Evolutionary conservation across 2,329 filamentous ascomycete species (phyloP), one percentile per base, ranked within the genome.

Genomic region (Fusarium sp.): DNA sequence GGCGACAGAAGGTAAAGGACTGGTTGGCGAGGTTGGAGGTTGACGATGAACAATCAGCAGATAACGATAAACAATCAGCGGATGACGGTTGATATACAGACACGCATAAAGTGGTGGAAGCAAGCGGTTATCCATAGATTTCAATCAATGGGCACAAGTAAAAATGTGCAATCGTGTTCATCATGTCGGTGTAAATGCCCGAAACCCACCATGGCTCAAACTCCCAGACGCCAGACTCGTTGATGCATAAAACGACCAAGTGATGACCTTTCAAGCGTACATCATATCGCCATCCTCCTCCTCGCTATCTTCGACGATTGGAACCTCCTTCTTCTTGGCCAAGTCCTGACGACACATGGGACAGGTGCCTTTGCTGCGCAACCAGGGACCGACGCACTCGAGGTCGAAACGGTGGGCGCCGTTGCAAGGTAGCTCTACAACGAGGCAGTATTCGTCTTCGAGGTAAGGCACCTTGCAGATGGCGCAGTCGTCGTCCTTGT

Each of bases 311-410:
- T 85, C 83, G 18, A 83, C 82, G 14, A 84, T 80, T 20, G 84
- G 83, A n/a, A 81, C 79, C 68, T 85, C 83, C 79, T 85, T 84
- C 85, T 89, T 90, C 84, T 88, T 87, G 35, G 84, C 86, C 82
- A 92, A 82, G 77, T 91, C 89, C 79, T 88, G 86, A 69, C 91
- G 83, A 80, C 91, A 92, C 83, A 92, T 84, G 43, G 91, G 91
- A 79, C 91, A 92, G 35, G 86, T 91, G 41, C 91, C 91, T 81
- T 92, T 91, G 77, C 89, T 87, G 80, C 87, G 83, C 79, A 93
- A 80, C 91, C 91, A 93, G 8, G 91, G 91, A 5, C 87, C 88
- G 2, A 92, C 90, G 77, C 91, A 93, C 82, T 93, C 91, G n/a
- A 92, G 81, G 77, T 93, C 91, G 78, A 91, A 92, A 59, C 82